Base-by-base conservation (phyloP, 305 asterid species). In the Ilex paraguariensis region DNA sequence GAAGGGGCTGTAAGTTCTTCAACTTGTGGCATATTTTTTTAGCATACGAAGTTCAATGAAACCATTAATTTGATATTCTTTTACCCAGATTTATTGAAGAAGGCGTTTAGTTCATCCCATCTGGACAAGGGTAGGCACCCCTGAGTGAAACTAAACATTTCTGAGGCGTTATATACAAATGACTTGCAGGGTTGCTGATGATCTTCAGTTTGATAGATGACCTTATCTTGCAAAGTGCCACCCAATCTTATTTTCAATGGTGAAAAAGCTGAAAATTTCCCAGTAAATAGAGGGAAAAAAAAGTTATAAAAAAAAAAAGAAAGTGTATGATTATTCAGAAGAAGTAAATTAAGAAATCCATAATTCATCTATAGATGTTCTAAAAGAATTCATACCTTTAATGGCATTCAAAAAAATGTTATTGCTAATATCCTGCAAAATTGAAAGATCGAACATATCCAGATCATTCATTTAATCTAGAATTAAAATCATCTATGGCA, bases 241-340 rank as follows among this genome's bases (percentile, higher is more conserved):
- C 96, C 98, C 63, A 92, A 54, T 75, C 98, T 83, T 70, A 92
- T 85, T 88, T 84, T 92, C 76, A 92, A 61, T 31, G 97, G 95
- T 32, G 97, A 84, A 77, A 92, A 86, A 7, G 98, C 98, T 90
- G 75, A 81, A 79, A 10, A 66, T 48, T 61, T 63, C 56, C 59
- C 57, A 44, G 13, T 40, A 32, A 66, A 21, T 21, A 68, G 9
- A 36, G 42, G 52, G 36, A 57, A 56, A n/a, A 17, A 15, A 56
- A 3, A 10, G 21, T 7, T 7, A 16, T 8, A 54, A 40, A 56
- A 0, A 1, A 32, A 8, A 1, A 56, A 0, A 1, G 15, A 8
- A 1, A 13, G 48, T 57, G 31, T 3, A 31, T 64, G 61, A 59
- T 55, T 51, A 31, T 15, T 32, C 44, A 28, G n/a, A 46, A 53